Evolutionary conservation across 2,329 filamentous ascomycete species (phyloP).

Genomic region (Purpureocillium lavendulum): DNA sequence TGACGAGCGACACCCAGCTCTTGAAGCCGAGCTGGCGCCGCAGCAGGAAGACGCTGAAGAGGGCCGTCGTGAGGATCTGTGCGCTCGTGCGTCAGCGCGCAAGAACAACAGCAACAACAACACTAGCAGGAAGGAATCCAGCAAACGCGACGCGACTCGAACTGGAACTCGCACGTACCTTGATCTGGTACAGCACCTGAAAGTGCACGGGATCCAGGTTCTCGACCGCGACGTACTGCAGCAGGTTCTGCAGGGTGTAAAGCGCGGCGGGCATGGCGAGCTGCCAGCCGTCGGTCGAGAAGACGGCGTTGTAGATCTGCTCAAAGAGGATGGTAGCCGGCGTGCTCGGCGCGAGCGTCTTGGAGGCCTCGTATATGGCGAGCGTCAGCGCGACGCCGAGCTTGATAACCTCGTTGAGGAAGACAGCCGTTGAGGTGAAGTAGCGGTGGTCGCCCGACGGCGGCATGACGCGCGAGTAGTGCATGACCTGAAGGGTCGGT

Average conservation of each 20-base stretch:
- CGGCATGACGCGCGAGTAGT: slow-evolving; percentile 95
- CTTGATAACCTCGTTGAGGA: slow-evolving; percentile 89
- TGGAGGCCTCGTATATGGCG: slow-evolving; percentile 79
- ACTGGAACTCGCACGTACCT: slow-evolving; percentile 38
- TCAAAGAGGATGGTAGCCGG: slow-evolving; percentile 73
- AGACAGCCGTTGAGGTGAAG: slow-evolving; percentile 87
- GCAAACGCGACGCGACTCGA: too few species aligned
- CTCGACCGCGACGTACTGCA: slow-evolving; percentile 86
- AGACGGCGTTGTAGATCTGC: slow-evolving; percentile 72
- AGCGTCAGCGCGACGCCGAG: slow-evolving; percentile 78
- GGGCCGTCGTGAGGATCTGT: slow-evolving; percentile 74
- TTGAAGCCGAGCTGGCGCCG: slow-evolving; percentile 59
- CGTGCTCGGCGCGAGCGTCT: slow-evolving; percentile 67
- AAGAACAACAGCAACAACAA: neutral
- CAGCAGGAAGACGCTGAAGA: slow-evolving; percentile 77
- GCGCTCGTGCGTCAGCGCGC: neutral
- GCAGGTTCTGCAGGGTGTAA: slow-evolving; percentile 87
- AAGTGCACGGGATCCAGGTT: slow-evolving; percentile 91
- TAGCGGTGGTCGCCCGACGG: slow-evolving; percentile 75
- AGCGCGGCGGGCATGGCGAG: slow-evolving; percentile 79
- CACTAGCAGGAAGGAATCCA: too few species aligned
- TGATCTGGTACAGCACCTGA: slow-evolving; percentile 87
- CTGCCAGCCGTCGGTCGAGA: slow-evolving; percentile 91
- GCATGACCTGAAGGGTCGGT: slow-evolving; percentile 58
- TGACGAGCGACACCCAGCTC: slow-evolving; percentile 72